Base-by-base conservation (phyloP, 1,284 basidiomycete species). In the Pisolithus thermaeus region DNA sequence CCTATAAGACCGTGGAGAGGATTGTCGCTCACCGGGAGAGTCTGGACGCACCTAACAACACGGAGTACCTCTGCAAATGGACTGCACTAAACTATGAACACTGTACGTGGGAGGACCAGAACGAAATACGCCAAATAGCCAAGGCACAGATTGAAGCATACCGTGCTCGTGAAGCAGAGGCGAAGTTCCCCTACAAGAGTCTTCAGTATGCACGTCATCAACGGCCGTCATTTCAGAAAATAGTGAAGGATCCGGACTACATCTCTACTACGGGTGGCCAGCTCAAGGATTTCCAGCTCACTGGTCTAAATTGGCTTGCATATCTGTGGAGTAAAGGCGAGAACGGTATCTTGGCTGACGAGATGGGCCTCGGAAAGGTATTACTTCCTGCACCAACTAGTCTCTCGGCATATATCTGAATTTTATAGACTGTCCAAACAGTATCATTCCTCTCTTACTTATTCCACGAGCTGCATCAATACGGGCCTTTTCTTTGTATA, bases 361-460 rank as follows among this genome's bases (percentile, higher is more conserved):
- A 99, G 79, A 99, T 99, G 97, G 97, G 97, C 68, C 86, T 99
- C 18, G 97, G 97, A 50, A 99, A 99, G 81, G 88, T 87, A 56
- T 38, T 52, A 47, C 32, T 55, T 30, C 12, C 49, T 49, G 48
- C 41, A 28, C 14, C 12, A 20, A 46, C 1, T 18, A 22, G 22
- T 50, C 44, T 51, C 7, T n/a, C 5, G 40, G 46, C 20, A 20
- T 49, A 42, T 38, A 49, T 27, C 54, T 66, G 40, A 67, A 44
- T 4, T 40, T 55, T 14, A 16, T 57, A 90, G 86, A 90, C 96
- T 6, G 95, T 99, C 9, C 97, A 99, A 75, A 97, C 94, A 0
- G 96, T 98, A 20, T 74, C 94, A 0, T 97, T 97, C 74, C 77
- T 99, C 32, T 96, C 93, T 0, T 99, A 92, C 67, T 87, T 99